phyloP scores from a whole-genome alignment of 129 eudicot species.

The Chrysanthemum lavandulifolium region DNA sequence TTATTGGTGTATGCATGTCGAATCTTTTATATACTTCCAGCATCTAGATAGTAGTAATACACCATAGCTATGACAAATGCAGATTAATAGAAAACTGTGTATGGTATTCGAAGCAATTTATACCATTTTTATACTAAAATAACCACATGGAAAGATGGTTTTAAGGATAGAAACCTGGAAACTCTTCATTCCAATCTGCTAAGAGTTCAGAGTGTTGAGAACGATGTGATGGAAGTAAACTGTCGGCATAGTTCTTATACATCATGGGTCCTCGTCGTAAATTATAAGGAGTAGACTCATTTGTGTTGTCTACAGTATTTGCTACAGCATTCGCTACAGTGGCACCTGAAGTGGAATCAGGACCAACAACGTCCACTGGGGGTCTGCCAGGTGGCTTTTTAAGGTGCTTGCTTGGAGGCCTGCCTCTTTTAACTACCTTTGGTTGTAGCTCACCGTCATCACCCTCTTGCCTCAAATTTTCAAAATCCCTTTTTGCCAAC shows the following conservation, averaged over 20 bases:
- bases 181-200: slow-evolving; percentile 77
- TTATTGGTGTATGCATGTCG: neutral
- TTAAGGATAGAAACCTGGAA: slow-evolving; percentile 59
- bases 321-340: slow-evolving; percentile 44
- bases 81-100: neutral
- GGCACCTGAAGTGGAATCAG: slow-evolving; percentile 67
- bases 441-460: slow-evolving; percentile 82
- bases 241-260: slow-evolving; percentile 50
- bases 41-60: neutral
- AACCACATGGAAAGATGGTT: neutral
- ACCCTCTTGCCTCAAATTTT: slow-evolving; percentile 77
- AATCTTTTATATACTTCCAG: neutral
- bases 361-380: slow-evolving; percentile 47
- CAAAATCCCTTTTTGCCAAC: slow-evolving; percentile 82
- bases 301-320: slow-evolving; percentile 40
- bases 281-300: slow-evolving; percentile 64
- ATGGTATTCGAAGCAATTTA: neutral
- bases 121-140: slow-evolving; percentile 9
- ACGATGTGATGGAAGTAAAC: slow-evolving; percentile 43
- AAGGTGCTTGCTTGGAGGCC: slow-evolving; percentile 78
- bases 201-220: slow-evolving; percentile 58
- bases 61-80: neutral
- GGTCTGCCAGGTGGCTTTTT: slow-evolving; percentile 65
- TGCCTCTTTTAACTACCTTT: slow-evolving; percentile 72
- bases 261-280: slow-evolving; percentile 56